Base-by-base conservation (phyloP, 768 basidiomycete genomes). In the Phlebiopsis gigantea region DNA sequence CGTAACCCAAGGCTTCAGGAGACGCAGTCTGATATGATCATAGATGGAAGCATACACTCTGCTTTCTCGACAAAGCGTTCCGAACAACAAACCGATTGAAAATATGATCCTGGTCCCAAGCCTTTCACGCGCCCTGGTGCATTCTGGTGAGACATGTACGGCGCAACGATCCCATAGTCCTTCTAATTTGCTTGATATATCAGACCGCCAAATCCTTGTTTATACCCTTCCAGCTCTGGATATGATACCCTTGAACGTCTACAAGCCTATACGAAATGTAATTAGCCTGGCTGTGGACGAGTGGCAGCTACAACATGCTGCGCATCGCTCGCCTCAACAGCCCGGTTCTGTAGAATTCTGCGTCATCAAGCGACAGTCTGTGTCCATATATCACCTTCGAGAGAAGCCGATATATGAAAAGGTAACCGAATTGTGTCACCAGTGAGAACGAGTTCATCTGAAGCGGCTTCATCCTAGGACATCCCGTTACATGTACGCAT, bases 211-310 rank as follows among this genome's bases (percentile, higher is more conserved):
- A 60, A 71, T 98, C 3, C 81, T 88, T 66, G 87, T 97, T 66
- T 90, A 90, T 62, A 79, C 83, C 0, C 74, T 95, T 0, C 94
- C 96, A 1, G 81, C 84, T 4, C 79, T 98, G 19, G 90, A 94
- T 57, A 80, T 83, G 0, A 77, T 90, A 0, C 77, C 84, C 5
- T 71, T 73, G 4, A 77, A 72, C 10, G 61, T 72, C 15, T 84
- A 90, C 59, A 87, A 87, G 56, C 88, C 94, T 2, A 77, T 98
- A 22, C 81, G 93, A 45, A 85, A 94, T 57, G 88, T 91, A 4
- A 72, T 88, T 19, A 76, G 87, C 0, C 84, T 96, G 61, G 84
- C 93, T 0, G 83, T 97, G 0, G 95, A 98, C 65, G 84, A 94
- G 55, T 76, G 78, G 48, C 85, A 90, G 61, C 72, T 89, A 22